A percentile compares a stretch with the other conserved stretches of the same genome.
These are phyloP conservation scores for Candida jianshihensis DNA, from an alignment of 805 yeast species.

Conservation along the genomic window DNA sequence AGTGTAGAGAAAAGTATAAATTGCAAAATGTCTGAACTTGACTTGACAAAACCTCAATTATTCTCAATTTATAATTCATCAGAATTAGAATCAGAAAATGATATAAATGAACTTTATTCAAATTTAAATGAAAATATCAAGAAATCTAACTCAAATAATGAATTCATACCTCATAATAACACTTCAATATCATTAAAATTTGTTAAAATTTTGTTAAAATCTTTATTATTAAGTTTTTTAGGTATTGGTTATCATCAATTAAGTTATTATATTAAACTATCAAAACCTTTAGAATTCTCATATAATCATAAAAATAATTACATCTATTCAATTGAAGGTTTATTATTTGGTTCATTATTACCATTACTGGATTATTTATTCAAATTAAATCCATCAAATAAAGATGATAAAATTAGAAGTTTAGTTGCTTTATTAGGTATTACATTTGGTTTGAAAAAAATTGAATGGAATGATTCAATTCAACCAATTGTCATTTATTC, in stretches of 20 bases:
- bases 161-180: neutral
- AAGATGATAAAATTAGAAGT: conserved; percentile 27
- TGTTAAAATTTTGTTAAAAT: conserved; percentile 2
- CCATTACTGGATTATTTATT: conserved; percentile 33
- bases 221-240: conserved; percentile 24
- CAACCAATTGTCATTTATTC: conserved; percentile 64
- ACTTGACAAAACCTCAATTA: conserved; percentile 10
- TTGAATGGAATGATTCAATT: conserved; percentile 60
- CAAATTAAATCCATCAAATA: conserved; percentile 4
- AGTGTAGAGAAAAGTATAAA: no score
- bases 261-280: conserved; percentile 2
- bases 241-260: neutral
- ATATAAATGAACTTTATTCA: conserved; percentile 9
- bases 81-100: conserved; percentile 3
- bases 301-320: no score
- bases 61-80: conserved; percentile 9
- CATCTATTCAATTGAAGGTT: conserved; percentile 43
- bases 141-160: neutral
- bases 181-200: neutral
- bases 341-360: conserved; percentile 47
- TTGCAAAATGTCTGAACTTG: neutral
- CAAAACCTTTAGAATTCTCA: conserved; percentile 36
- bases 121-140: conserved; percentile 9
- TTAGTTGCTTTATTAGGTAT: conserved; percentile 63
- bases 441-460: conserved; percentile 59